A percentile compares a stretch with the other conserved stretches of the same genome.
Evolutionary conservation across 495 filamentous ascomycete genomes (phyloP).

Genomic region (Penicillium salamii): DNA sequence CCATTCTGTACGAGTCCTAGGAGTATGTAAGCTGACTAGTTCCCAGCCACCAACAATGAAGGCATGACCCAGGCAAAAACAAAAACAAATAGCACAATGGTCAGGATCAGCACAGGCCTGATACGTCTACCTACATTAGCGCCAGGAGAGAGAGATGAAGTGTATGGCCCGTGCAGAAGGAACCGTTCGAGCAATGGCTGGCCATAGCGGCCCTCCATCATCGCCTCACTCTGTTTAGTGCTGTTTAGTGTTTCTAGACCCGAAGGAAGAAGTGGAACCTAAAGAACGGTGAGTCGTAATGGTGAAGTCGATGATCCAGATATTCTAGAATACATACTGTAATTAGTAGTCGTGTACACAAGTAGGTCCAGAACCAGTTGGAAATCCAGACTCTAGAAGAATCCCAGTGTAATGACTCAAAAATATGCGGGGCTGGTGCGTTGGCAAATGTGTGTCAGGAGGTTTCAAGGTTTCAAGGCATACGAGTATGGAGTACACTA

Average conservation of each 20-base stretch:
- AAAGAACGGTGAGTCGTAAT: neutral
- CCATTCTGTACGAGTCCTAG: too few relatives aligned
- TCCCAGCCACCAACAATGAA: constrained; percentile 1
- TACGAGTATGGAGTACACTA: too few relatives aligned
- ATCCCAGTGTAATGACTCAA: too few relatives aligned
- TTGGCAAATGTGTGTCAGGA: constrained; percentile 11
- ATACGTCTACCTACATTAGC: constrained; percentile 7
- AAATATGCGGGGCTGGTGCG: constrained; percentile 5
- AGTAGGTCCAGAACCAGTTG: neutral
- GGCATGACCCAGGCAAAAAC: neutral
- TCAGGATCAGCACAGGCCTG: neutral
- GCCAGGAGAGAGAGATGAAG: constrained; percentile 12
- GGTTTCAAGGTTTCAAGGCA: constrained; percentile 5
- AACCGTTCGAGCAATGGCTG: constrained; percentile 9
- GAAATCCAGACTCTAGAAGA: neutral
- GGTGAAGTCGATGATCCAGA: too few relatives aligned
- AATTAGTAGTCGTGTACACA: too few relatives aligned
- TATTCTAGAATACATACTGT: too few relatives aligned
- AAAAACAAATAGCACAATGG: neutral
- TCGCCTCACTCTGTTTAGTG: too few relatives aligned
- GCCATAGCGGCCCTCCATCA: constrained; percentile 11
- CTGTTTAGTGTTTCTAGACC: too few relatives aligned
- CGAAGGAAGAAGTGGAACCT: neutral
- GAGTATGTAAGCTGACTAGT: neutral
- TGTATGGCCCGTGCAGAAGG: constrained; percentile 8